phyloP scores from a whole-genome alignment of 2,329 filamentous ascomycete genomes.

The Fusarium sublunatum region DNA sequence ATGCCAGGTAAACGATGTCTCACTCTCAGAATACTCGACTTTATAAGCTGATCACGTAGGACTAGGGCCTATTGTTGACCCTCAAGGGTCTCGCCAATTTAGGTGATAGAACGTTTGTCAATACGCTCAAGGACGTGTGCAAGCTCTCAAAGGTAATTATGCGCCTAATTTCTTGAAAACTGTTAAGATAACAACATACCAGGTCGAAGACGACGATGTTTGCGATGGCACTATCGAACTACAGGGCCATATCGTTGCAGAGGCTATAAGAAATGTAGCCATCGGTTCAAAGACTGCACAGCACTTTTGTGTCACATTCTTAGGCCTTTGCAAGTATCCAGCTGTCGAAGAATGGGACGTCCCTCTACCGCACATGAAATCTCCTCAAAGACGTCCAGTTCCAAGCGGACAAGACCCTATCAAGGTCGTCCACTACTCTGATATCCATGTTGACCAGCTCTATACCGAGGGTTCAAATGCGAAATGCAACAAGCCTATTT shows the following conservation, averaged over 20 bases:
- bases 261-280: constrained; percentile 59
- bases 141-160: constrained; percentile 48
- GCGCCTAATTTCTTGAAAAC: too few species aligned
- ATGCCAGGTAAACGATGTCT: constrained; percentile 33
- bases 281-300: constrained; percentile 62
- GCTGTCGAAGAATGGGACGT: constrained; percentile 57
- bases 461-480: constrained; percentile 65
- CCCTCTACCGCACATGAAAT: constrained; percentile 57
- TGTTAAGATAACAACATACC: constrained; percentile 1
- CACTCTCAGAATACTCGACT: not conserved
- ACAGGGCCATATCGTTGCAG: constrained; percentile 65
- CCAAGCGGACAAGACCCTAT: constrained; percentile 60
- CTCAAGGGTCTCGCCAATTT: constrained; percentile 58
- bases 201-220: constrained; percentile 66
- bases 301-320: constrained; percentile 63
- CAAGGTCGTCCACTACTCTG: constrained; percentile 68
- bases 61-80: constrained; percentile 49
- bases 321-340: constrained; percentile 66
- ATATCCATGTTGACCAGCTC: constrained; percentile 68
- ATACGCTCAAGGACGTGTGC: constrained; percentile 48
- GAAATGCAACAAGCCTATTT: constrained; percentile 69
- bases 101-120: constrained; percentile 56
- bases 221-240: constrained; percentile 63
- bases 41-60: constrained; percentile 3
- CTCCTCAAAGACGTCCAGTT: constrained; percentile 50